phyloP scores from a whole-genome alignment of 345 rosid species.

The Trapa bicornis region DNA sequence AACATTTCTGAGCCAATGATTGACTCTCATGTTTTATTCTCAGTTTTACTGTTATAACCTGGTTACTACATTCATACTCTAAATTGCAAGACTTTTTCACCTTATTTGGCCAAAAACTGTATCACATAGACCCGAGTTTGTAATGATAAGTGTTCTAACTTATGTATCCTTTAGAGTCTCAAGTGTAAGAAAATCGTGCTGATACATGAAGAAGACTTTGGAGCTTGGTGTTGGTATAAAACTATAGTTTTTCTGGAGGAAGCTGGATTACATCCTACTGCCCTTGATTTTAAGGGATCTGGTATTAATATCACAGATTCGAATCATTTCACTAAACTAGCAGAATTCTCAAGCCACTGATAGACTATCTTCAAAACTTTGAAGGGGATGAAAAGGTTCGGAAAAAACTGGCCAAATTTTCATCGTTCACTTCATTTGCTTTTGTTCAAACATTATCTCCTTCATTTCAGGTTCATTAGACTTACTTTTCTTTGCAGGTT shows the following conservation, averaged over 20 bases:
- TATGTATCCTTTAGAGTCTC: constrained; percentile 18
- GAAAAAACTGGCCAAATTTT: neutral
- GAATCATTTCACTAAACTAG: constrained; percentile 51
- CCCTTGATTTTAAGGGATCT: constrained; percentile 73
- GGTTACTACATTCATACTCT: neutral
- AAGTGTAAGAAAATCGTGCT: constrained; percentile 47
- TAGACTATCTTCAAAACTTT: constrained; percentile 42
- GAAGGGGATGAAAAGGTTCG: constrained; percentile 82
- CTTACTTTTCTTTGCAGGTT: constrained; percentile 31
- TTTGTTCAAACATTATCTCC: neutral
- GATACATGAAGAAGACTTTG: constrained; percentile 93
- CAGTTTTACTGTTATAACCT: neutral
- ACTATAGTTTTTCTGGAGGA: constrained; percentile 73
- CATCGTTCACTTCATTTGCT: neutral
- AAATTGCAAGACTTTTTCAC: neutral
- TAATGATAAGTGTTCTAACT: neutral
- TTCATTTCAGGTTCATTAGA: neutral
- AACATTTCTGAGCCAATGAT: neutral
- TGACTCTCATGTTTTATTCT: neutral
- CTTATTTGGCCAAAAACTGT: too few species aligned
- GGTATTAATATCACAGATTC: constrained; percentile 70
- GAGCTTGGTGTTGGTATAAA: constrained; percentile 99
- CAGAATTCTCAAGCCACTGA: constrained; percentile 75
- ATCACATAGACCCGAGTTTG: neutral
- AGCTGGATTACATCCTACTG: constrained; percentile 57